These are phyloP conservation scores for Calonectria hongkongensis DNA, from an alignment of 2,329 filamentous ascomycete species.

Conservation along the genomic window DNA sequence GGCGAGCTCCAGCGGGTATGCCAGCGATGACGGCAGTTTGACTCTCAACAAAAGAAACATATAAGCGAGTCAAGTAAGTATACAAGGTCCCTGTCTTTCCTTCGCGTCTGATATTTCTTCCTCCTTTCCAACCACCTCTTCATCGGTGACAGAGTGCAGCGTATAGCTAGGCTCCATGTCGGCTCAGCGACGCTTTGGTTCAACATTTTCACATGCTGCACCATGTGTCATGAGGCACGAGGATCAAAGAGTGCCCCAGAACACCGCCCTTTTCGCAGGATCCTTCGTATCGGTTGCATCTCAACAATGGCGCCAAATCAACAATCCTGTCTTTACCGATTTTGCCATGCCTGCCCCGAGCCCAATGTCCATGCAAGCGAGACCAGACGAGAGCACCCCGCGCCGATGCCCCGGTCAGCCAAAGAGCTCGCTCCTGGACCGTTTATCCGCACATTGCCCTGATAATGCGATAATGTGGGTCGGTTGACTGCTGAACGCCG, in stretches of 20 bases:
- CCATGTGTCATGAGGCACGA: neutral
- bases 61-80: neutral
- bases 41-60: constrained; percentile 6
- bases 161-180: neutral
- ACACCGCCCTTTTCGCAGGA: neutral
- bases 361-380: constrained; percentile 38
- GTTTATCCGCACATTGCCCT: constrained; percentile 36
- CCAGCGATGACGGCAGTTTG: neutral
- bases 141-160: neutral
- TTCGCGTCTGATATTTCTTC: neutral
- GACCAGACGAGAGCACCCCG: constrained; percentile 16
- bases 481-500: constrained; percentile 28
- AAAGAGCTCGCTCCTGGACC: constrained; percentile 24
- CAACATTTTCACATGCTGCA: neutral
- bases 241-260: neutral
- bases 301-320: constrained; percentile 24
- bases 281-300: constrained; percentile 19
- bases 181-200: no score
- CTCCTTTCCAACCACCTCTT: no score
- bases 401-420: constrained; percentile 34
- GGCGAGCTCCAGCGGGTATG: constrained; percentile 6
- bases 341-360: constrained; percentile 34
- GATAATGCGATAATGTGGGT: constrained; percentile 37
- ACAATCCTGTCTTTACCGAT: constrained; percentile 35
- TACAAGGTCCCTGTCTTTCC: neutral